phyloP scores from a whole-genome alignment of 345 rosid species.

The Aquilaria yunnanensis region DNA sequence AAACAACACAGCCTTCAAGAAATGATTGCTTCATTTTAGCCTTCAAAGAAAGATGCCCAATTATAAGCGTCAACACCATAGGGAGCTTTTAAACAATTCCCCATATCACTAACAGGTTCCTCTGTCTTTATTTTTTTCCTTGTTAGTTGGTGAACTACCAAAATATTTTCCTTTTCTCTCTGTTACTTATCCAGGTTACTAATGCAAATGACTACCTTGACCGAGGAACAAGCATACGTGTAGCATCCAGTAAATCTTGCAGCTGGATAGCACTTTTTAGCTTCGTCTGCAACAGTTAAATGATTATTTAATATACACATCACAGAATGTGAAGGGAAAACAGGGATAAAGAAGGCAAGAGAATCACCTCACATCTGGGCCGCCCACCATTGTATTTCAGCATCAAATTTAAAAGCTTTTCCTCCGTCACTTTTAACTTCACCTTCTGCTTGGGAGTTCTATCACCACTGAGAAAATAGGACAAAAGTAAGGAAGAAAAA shows the following conservation, averaged over 20 bases:
- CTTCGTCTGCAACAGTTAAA: constrained; percentile 61
- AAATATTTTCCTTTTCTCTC: too few relatives aligned
- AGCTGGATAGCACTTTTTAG: constrained; percentile 93
- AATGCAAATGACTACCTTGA: constrained; percentile 48
- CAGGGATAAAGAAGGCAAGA: background rate
- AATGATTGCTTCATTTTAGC: too few relatives aligned
- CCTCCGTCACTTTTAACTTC: constrained; percentile 96
- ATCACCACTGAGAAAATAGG: constrained; percentile 68
- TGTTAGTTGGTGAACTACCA: too few relatives aligned
- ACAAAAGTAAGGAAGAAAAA: constrained; percentile 5
- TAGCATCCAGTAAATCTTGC: constrained; percentile 99
- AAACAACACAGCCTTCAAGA: too few relatives aligned
- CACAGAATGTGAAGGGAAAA: constrained; percentile 5
- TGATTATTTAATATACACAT: background rate
- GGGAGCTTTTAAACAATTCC: too few relatives aligned
- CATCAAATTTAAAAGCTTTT: constrained; percentile 91
- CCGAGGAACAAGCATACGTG: constrained; percentile 92
- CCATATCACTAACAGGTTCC: too few relatives aligned
- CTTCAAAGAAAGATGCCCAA: too few relatives aligned
- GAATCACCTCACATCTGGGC: constrained; percentile 77
- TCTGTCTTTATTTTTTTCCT: too few relatives aligned
- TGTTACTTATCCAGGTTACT: too few relatives aligned
- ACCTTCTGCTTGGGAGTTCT: constrained; percentile 99
- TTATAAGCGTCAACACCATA: too few relatives aligned
- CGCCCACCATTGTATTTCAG: constrained; percentile 95